Evolutionary conservation across 1,284 basidiomycete genomes (phyloP).

Genomic region (Boletus sp.): DNA sequence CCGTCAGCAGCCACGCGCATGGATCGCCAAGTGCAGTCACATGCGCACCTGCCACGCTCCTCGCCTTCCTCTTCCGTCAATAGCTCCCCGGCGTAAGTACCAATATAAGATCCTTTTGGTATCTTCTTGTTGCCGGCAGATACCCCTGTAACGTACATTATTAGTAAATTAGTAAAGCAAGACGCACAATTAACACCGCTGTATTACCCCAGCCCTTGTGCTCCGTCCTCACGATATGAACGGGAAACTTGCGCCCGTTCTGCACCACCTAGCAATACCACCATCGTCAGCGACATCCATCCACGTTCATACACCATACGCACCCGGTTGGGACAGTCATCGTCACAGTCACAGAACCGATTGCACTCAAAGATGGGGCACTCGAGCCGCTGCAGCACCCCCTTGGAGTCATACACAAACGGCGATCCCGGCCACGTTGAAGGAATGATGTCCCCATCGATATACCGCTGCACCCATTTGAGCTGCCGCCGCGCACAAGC

Average conservation of each 20-base stretch:
- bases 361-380: slow-evolving; percentile 88
- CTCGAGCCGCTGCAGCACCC: slow-evolving; percentile 46
- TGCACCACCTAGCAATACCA: slow-evolving; percentile 69
- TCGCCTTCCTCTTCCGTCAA: slow-evolving; percentile 67
- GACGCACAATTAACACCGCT: neutral
- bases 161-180: slow-evolving; percentile 10
- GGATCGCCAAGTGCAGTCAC: neutral
- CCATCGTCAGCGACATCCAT: neutral
- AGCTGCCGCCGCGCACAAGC: slow-evolving; percentile 61
- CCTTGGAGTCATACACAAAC: slow-evolving; percentile 65
- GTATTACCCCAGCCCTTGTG: slow-evolving; percentile 77
- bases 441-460: slow-evolving; percentile 35
- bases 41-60: slow-evolving; percentile 58
- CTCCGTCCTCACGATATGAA: slow-evolving; percentile 65
- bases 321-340: slow-evolving; percentile 80
- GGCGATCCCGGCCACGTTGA: slow-evolving; percentile 26
- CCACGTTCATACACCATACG: slow-evolving; percentile 2
- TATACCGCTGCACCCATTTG: slow-evolving; percentile 34
- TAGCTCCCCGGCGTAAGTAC: slow-evolving; percentile 83
- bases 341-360: slow-evolving; percentile 73
- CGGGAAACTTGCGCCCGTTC: slow-evolving; percentile 61
- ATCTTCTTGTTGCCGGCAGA: slow-evolving; percentile 65
- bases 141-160: slow-evolving; percentile 47
- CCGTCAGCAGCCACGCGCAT: neutral
- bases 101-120: slow-evolving; percentile 67